Percentiles rank a stretch among this genome's conserved stretches.
Evolutionary conservation across 164 flowering plant species (phyloP).

Genomic region (Platanus orientalis): DNA sequence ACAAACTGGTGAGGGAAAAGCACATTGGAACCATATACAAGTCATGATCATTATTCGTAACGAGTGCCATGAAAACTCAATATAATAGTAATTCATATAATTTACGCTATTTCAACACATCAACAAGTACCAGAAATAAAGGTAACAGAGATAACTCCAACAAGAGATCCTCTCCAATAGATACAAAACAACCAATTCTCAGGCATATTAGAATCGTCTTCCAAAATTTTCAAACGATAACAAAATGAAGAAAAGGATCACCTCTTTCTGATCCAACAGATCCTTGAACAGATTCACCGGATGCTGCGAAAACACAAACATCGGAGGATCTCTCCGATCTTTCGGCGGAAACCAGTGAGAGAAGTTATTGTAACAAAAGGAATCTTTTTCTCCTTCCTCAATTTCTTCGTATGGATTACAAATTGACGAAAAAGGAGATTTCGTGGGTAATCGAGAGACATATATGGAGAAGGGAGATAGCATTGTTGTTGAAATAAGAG

Average conservation of each 20-base stretch:
- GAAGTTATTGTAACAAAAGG: slow-evolving; percentile 12
- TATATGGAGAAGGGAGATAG: slow-evolving; percentile 1
- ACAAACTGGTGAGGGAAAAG: too few species aligned
- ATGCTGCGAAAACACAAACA: slow-evolving; percentile 57
- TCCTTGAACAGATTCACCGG: slow-evolving; percentile 60
- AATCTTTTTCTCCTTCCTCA: slow-evolving; percentile 9
- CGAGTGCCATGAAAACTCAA: too few species aligned
- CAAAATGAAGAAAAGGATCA: slow-evolving; percentile 7
- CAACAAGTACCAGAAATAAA: background rate
- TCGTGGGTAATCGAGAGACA: slow-evolving; percentile 11
- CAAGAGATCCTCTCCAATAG: too few species aligned
- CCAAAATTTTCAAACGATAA: too few species aligned
- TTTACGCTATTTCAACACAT: too few species aligned
- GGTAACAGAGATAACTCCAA: background rate
- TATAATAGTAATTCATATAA: too few species aligned
- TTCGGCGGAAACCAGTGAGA: slow-evolving; percentile 5
- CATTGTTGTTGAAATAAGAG: background rate
- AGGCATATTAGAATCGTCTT: too few species aligned
- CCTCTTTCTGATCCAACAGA: slow-evolving; percentile 85
- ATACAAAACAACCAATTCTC: too few species aligned
- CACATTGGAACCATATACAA: too few species aligned
- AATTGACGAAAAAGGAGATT: slow-evolving; percentile 18
- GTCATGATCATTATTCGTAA: too few species aligned
- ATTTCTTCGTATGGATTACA: slow-evolving; percentile 8
- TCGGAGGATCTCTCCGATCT: slow-evolving; percentile 31